These are phyloP conservation scores for Alternaria sp. DNA, from an alignment of 2,329 filamentous ascomycete species.

Conservation along the genomic window DNA sequence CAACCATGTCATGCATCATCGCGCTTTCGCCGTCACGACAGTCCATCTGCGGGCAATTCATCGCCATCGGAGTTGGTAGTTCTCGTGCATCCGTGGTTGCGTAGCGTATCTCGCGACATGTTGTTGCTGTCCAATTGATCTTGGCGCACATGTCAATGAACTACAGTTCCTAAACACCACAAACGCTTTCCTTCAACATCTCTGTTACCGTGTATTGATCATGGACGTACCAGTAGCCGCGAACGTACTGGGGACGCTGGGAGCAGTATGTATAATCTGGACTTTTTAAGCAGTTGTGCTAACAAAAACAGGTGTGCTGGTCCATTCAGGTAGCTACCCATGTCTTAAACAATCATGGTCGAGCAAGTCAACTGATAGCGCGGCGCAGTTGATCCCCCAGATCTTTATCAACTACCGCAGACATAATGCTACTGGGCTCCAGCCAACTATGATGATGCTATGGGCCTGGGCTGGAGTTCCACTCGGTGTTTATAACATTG, in stretches of 20 bases:
- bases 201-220: neutral
- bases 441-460: constrained; percentile 75
- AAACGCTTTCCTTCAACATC: neutral
- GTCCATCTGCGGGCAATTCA: neutral
- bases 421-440: constrained; percentile 71
- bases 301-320: constrained; percentile 63
- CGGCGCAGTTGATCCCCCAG: constrained; percentile 69
- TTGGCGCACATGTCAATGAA: constrained; percentile 7
- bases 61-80: neutral
- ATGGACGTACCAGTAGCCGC: constrained; percentile 66
- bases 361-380: neutral
- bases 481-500: constrained; percentile 68
- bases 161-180: constrained; percentile 1
- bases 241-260: constrained; percentile 67
- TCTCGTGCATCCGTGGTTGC: neutral
- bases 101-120: neutral
- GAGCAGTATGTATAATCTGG: constrained; percentile 57
- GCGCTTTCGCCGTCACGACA: constrained; percentile 2
- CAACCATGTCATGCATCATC: constrained; percentile 19
- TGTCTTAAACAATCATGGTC: neutral
- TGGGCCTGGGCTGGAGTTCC: constrained; percentile 74
- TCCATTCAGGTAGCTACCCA: constrained; percentile 63
- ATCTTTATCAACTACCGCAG: constrained; percentile 73
- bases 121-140: neutral
- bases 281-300: neutral